phyloP scores from a whole-genome alignment of 2,329 filamentous ascomycete genomes.

The Dryadomyces sulphureus region DNA sequence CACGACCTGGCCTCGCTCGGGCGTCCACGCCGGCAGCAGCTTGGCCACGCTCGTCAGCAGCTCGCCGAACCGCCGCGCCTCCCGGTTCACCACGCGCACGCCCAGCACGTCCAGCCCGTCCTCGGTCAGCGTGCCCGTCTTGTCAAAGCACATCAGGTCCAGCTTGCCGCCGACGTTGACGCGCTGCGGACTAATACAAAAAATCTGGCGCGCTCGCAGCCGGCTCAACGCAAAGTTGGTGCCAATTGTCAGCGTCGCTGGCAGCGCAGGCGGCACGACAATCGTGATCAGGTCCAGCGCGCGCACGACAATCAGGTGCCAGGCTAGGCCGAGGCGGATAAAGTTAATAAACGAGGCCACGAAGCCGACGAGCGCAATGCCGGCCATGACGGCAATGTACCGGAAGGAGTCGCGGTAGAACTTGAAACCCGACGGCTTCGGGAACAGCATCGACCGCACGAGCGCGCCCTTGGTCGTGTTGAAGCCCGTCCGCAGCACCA shows the following conservation, averaged over 20 bases:
- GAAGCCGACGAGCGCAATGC: conserved; percentile 76
- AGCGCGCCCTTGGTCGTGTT: conserved; percentile 94
- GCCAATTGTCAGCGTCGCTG: conserved; percentile 88
- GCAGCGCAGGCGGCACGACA: conserved; percentile 86
- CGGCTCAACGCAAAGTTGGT: conserved; percentile 86
- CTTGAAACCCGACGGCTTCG: conserved; percentile 95
- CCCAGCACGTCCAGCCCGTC: conserved; percentile 91
- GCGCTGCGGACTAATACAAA: conserved; percentile 93
- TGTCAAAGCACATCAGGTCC: conserved; percentile 95
- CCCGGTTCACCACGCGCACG: conserved; percentile 59
- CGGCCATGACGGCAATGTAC: conserved; percentile 93
- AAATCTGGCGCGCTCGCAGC: conserved; percentile 79
- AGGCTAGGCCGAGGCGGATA: conserved; percentile 64
- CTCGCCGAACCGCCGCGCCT: conserved; percentile 53
- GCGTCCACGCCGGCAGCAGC: conserved; percentile 7
- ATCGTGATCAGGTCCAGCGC: conserved; percentile 95
- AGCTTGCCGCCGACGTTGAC: conserved; percentile 95
- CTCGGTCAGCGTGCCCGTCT: conserved; percentile 95
- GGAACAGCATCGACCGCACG: conserved; percentile 95
- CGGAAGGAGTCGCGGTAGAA: conserved; percentile 97
- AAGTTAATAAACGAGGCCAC: conserved; percentile 89
- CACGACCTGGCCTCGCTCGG: not conserved
- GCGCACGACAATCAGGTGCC: conserved; percentile 82
- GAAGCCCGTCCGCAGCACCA: conserved; percentile 89
- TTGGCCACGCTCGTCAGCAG: conserved; percentile 47